Conservation (phyloP, 768 basidiomycete species). For the Psilocybe subaeruginosa region DNA sequence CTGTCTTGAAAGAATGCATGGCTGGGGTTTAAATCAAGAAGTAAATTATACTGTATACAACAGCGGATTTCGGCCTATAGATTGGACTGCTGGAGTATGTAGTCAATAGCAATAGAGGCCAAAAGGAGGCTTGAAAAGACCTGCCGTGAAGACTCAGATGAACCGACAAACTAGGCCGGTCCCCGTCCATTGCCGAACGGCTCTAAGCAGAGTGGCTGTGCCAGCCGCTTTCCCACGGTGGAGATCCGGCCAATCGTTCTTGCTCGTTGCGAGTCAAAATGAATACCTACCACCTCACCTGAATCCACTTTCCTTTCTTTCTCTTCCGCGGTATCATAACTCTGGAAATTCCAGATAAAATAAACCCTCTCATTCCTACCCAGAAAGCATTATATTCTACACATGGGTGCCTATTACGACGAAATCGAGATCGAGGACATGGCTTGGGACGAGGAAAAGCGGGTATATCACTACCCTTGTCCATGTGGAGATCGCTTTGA, state of each 20-base stretch:
- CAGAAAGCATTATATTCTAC: background rate
- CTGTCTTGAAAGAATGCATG: background rate
- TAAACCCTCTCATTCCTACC: background rate
- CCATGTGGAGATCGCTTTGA: slow-evolving; percentile 99
- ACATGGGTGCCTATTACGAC: slow-evolving; percentile 90
- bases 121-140: too few species aligned
- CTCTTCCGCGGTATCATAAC: background rate
- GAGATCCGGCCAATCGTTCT: background rate
- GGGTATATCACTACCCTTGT: slow-evolving; percentile 94
- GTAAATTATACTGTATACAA: too few species aligned
- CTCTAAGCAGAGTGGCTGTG: background rate
- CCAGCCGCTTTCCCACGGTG: background rate
- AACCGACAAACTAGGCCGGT: too few species aligned
- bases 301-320: background rate
- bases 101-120: too few species aligned
- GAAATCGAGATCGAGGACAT: slow-evolving; percentile 98
- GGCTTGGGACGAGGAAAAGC: slow-evolving; percentile 81
- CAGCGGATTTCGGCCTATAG: too few species aligned
- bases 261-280: background rate
- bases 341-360: background rate
- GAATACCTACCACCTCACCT: background rate
- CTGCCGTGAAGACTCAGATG: too few species aligned
- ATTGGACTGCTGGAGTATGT: too few species aligned
- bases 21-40: too few species aligned
- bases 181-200: too few species aligned